phyloP scores from a whole-genome alignment of 768 basidiomycete genomes.

The Boletus vermiculosoides region DNA sequence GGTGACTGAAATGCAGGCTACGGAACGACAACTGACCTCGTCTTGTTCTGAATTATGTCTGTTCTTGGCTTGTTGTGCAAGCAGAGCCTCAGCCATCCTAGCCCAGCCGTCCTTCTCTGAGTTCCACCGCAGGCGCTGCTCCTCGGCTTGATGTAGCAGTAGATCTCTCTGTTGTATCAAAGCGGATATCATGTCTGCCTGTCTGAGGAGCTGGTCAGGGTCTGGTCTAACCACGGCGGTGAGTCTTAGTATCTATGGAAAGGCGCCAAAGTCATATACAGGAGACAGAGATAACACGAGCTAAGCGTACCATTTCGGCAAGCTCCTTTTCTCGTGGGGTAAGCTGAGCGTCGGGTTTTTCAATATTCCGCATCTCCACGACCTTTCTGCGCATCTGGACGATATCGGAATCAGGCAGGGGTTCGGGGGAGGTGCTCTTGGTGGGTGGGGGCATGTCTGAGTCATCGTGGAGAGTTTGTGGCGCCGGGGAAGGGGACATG shows the following conservation, averaged over 20 bases:
- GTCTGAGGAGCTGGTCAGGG: constrained; percentile 50
- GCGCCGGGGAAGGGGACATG: constrained; percentile 51
- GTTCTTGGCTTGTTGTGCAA: constrained; percentile 46
- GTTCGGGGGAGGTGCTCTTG: constrained; percentile 34
- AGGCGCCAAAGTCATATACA: constrained; percentile 2
- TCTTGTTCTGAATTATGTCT: constrained; percentile 37
- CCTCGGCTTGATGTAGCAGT: constrained; percentile 48
- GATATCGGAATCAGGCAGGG: constrained; percentile 48
- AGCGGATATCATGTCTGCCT: constrained; percentile 60
- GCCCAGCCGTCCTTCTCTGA: constrained; percentile 65
- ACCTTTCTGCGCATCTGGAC: constrained; percentile 47
- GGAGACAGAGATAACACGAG: constrained; percentile 7
- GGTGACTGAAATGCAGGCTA: not conserved
- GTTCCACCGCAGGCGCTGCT: constrained; percentile 60
- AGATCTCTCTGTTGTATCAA: constrained; percentile 60
- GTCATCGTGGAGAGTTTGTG: constrained; percentile 23
- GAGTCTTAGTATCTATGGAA: constrained; percentile 47
- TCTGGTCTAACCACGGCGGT: constrained; percentile 40
- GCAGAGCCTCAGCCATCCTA: constrained; percentile 64
- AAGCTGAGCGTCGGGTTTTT: constrained; percentile 24
- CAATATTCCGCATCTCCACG: constrained; percentile 40
- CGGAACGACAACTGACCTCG: constrained; percentile 40
- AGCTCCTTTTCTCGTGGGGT: constrained; percentile 49
- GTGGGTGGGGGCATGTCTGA: constrained; percentile 16
- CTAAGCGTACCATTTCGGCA: constrained; percentile 53